Evolutionary conservation across 2,329 filamentous ascomycete genomes (phyloP).

Genomic region (Trichoderma asperellum): DNA sequence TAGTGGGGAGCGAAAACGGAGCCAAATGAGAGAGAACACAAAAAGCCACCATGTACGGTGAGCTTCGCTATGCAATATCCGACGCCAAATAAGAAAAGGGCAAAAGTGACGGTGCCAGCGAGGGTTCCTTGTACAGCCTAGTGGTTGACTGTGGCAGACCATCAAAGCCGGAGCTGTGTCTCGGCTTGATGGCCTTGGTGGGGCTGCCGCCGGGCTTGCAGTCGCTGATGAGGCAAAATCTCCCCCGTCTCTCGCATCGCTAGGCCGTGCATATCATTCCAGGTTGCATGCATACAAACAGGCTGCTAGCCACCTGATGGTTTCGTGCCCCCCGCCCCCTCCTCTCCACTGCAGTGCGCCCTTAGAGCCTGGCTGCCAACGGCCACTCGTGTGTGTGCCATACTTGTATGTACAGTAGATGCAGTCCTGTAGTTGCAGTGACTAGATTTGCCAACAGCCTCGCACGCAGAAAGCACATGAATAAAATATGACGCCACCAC

Average conservation of each 20-base stretch:
- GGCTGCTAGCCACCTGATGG: slow-evolving; percentile 17
- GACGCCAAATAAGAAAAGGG: slow-evolving; percentile 13
- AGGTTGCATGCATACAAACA: slow-evolving; percentile 25
- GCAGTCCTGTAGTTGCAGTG: slow-evolving; percentile 10
- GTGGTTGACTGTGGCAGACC: slow-evolving; percentile 13
- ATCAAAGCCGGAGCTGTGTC: slow-evolving; percentile 13
- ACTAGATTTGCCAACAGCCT: slow-evolving; percentile 15
- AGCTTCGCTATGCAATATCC: slow-evolving; percentile 11
- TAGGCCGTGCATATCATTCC: slow-evolving; percentile 26
- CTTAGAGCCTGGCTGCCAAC: slow-evolving; percentile 2
- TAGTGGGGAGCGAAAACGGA: slow-evolving; percentile 8
- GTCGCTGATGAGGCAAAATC: slow-evolving; percentile 15
- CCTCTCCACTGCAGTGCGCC: slow-evolving; percentile 27
- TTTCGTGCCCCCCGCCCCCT: slow-evolving; percentile 8
- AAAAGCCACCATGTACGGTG: neutral
- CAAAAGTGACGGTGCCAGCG: slow-evolving; percentile 1
- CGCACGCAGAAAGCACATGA: neutral
- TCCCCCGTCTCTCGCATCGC: slow-evolving; percentile 20
- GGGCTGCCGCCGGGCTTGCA: slow-evolving; percentile 14
- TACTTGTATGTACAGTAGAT: neutral
- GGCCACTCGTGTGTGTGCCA: neutral
- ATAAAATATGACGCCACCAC: slow-evolving; percentile 19
- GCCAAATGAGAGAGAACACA: neutral
- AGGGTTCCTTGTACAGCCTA: slow-evolving; percentile 8
- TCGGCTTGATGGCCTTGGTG: slow-evolving; percentile 11